Evolutionary conservation across 1,139 yeast genomes (phyloP).

Genomic region (Arxiozyma slooffiae): DNA sequence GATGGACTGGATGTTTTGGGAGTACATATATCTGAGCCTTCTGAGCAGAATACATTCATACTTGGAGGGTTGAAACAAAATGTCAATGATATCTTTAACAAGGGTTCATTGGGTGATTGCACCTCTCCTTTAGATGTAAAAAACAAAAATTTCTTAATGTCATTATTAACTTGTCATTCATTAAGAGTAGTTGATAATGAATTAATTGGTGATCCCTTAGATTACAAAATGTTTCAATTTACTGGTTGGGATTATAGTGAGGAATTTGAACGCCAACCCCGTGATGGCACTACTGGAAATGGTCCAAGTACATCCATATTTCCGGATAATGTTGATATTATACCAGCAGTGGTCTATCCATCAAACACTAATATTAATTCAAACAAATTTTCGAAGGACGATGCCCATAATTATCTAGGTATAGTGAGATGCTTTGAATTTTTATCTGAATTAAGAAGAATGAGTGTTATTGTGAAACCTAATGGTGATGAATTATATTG

Average conservation of each 20-base stretch:
- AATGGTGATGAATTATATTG: slow-evolving; percentile 31
- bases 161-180: slow-evolving; percentile 84
- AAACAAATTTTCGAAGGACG: slow-evolving; percentile 28
- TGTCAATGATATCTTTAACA: slow-evolving; percentile 29
- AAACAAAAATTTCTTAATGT: slow-evolving; percentile 30
- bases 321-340: slow-evolving; percentile 35
- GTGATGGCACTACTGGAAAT: slow-evolving; percentile 31
- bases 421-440: slow-evolving; percentile 74
- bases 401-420: slow-evolving; percentile 38
- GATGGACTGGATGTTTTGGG: slow-evolving; percentile 93
- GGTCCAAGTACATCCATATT: slow-evolving; percentile 32
- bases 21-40: slow-evolving; percentile 44
- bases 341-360: slow-evolving; percentile 44
- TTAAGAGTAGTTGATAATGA: slow-evolving; percentile 69
- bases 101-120: slow-evolving; percentile 25
- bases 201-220: slow-evolving; percentile 86
- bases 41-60: slow-evolving; percentile 42
- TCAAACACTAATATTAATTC: slow-evolving; percentile 14
- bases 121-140: slow-evolving; percentile 23
- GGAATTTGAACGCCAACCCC: slow-evolving; percentile 37
- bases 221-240: slow-evolving; percentile 84
- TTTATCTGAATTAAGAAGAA: slow-evolving; percentile 72
- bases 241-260: slow-evolving; percentile 70
- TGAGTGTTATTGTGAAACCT: slow-evolving; percentile 67
- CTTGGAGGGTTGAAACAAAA: slow-evolving; percentile 41